Conservation (phyloP, 495 filamentous ascomycete genomes). For the Lophiotrema nucula region DNA sequence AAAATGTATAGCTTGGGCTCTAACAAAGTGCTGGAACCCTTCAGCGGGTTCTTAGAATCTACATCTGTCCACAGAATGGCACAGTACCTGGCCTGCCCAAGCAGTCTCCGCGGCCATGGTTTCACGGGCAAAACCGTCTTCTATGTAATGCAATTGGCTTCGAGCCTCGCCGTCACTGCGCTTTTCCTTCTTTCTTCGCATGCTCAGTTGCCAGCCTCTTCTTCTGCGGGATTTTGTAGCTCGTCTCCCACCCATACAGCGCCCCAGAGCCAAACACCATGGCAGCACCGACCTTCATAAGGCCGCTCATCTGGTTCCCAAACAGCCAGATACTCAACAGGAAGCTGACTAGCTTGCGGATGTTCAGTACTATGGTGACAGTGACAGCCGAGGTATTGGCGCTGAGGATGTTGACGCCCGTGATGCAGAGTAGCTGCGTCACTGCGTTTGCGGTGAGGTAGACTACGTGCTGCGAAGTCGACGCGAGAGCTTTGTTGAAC, state of each 20-base stretch:
- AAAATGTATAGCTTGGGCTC: no score
- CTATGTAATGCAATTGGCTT: no score
- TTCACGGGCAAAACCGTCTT: no score
- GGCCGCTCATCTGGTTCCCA: conserved; percentile 71
- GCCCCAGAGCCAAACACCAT: conserved; percentile 87
- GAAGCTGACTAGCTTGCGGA: conserved; percentile 90
- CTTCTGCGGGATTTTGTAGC: conserved; percentile 31
- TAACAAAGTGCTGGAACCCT: no score
- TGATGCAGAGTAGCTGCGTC: conserved; percentile 92
- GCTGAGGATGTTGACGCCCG: conserved; percentile 87
- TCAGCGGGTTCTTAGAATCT: no score
- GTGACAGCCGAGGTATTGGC: conserved; percentile 85
- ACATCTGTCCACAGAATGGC: no score
- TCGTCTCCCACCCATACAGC: conserved; percentile 76
- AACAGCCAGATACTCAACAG: conserved; percentile 90
- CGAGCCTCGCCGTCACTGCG: background rate
- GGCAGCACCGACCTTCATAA: conserved; percentile 75
- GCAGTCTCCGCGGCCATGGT: no score
- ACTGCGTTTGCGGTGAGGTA: conserved; percentile 61
- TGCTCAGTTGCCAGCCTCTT: conserved; percentile 10
- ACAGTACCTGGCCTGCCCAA: no score
- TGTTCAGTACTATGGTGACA: conserved; percentile 92
- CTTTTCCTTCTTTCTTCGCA: background rate
- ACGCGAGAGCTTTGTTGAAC: conserved; percentile 16
- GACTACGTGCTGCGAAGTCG: conserved; percentile 29